Conservation (phyloP, 768 basidiomycete genomes). For the Tylopilus subfusipes region DNA sequence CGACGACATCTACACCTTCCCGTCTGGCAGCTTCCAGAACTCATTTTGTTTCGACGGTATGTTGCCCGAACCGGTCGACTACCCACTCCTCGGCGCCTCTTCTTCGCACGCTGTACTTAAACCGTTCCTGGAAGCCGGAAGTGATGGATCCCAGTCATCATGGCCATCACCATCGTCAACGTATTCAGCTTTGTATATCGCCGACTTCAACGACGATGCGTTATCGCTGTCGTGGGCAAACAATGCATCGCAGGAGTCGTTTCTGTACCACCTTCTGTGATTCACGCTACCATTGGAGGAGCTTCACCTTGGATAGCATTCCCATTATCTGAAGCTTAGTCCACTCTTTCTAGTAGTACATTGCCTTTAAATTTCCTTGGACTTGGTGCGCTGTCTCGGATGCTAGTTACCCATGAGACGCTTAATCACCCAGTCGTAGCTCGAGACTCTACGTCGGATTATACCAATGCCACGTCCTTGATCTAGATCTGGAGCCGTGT, state of each 20-base stretch:
- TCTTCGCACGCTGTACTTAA: conserved; percentile 10
- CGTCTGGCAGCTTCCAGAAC: neutral
- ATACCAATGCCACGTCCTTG: too few species aligned
- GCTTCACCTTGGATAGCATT: neutral
- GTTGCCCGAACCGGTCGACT: conserved; percentile 3
- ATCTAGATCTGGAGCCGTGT: too few species aligned
- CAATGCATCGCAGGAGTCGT: conserved; percentile 9
- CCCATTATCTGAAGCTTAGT: neutral
- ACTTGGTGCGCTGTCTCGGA: neutral
- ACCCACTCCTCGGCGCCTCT: conserved; percentile 5
- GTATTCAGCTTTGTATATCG: conserved; percentile 16
- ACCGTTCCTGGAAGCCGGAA: conserved; percentile 15
- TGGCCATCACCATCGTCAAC: conserved; percentile 26
- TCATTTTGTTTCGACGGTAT: conserved; percentile 4
- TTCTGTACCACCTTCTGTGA: conserved; percentile 19
- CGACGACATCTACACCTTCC: conserved; percentile 2
- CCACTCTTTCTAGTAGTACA: conserved; percentile 6
- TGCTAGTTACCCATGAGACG: conserved; percentile 2
- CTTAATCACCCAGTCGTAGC: neutral
- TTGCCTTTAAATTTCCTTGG: too few species aligned
- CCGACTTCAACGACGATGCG: conserved; percentile 7
- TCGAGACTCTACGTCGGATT: neutral
- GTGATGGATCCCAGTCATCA: conserved; percentile 15
- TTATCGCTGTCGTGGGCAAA: conserved; percentile 4
- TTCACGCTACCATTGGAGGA: conserved; percentile 5